Evolutionary conservation across 768 basidiomycete genomes (phyloP), one percentile per base, ranked within the genome.

Genomic region (Boletus rubroflammeus): DNA sequence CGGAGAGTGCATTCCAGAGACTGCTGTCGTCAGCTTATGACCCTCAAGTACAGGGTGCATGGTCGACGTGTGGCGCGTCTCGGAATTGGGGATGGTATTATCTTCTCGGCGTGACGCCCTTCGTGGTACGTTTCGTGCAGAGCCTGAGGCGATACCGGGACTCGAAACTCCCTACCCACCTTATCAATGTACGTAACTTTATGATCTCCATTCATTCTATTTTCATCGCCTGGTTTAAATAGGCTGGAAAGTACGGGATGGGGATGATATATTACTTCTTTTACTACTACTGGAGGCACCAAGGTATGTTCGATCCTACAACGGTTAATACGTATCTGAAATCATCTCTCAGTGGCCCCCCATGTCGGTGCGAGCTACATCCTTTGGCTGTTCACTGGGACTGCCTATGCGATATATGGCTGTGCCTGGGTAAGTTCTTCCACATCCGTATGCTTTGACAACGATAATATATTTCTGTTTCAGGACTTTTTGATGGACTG

Each of bases 401-500:
- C 78, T 8, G 63, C 81, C 29, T 86, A 83, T 61, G 78, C 92
- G 0, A 55, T 79, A 6, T 99, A 96, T 67, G 83, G 85, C 3
- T 78, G 80, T 36, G 66, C 82, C 32, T 98, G 96, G 93, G 93
- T 92, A 62, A 47, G 83, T 64, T 28, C 25, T 31, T 6, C 14
- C 11, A 15, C 35, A 3, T 41, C 17, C 5, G 1, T 17, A 25
- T 9, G 6, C 8, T 23, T 28, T 3, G 15, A 44, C 3, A 8
- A 3, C 21, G 28, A 7, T 41, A 10, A 41, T 35, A 31, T 25
- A n/a, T 7, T 5, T 51, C 32, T n/a, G 34, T 39, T 35, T 38
- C 59, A 90, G 92, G 93, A 96, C 65, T 72, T 93, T 31, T 67
- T 90, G n/a, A 90, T 96, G 84, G 94, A 98, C 68, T 98, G 95